phyloP scores from a whole-genome alignment of 176 grass and related monocot species.

The Alopecurus myosuroides region DNA sequence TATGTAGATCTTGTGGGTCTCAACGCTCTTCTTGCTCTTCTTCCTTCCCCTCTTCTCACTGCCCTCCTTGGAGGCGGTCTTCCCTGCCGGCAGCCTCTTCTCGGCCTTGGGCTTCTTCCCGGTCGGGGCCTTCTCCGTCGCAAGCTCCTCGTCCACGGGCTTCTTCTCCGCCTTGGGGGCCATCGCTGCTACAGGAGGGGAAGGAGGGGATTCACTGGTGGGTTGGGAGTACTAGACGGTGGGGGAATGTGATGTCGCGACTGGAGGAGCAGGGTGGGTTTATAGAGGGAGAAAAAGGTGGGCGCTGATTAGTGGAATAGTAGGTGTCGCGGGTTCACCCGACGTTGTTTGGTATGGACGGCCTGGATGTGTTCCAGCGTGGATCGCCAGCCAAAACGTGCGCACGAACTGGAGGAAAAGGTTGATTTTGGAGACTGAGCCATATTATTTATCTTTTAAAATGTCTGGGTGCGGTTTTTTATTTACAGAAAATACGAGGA shows the following conservation, averaged over 20 bases:
- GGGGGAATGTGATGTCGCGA: neutral
- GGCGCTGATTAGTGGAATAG: neutral
- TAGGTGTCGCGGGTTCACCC: neutral
- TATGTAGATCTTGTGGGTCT: conserved; percentile 97
- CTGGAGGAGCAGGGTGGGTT: neutral
- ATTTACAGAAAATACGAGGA: no score
- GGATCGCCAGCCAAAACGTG: neutral
- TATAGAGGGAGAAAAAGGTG: neutral
- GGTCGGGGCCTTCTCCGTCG: neutral
- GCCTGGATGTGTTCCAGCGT: neutral
- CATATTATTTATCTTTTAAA: no score
- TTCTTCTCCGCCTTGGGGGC: conserved; percentile 2
- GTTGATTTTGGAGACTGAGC: no score
- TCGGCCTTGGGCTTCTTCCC: neutral
- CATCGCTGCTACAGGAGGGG: neutral
- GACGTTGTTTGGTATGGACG: neutral
- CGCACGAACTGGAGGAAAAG: no score
- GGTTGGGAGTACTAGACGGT: neutral
- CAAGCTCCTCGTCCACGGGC: neutral
- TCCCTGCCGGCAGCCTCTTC: neutral
- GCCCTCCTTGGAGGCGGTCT: neutral
- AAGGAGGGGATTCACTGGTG: neutral
- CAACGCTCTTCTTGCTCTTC: conserved; percentile 48
- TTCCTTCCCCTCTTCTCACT: conserved; percentile 5
- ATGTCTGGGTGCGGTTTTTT: no score